Percentiles rank a stretch among this genome's conserved stretches.
These are phyloP conservation scores for Xerocomus cyaneibrunnescens DNA, from an alignment of 1,284 basidiomycete species.

Conservation along the genomic window DNA sequence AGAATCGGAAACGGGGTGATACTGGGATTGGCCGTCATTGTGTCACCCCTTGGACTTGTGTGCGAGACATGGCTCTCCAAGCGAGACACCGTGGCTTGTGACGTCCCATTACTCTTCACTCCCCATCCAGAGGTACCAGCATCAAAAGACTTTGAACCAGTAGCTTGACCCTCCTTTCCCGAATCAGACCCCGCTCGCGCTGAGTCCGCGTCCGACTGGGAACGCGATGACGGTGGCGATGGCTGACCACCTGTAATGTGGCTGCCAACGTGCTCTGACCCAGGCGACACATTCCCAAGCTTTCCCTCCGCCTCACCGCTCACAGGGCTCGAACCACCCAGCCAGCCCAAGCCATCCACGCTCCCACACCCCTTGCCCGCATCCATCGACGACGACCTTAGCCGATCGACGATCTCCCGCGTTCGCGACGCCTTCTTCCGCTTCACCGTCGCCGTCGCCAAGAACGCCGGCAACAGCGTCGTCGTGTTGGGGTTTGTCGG, in stretches of 20 bases:
- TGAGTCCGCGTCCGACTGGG: conserved; percentile 7
- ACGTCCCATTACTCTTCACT: neutral
- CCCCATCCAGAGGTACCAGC: neutral
- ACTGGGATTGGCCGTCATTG: neutral
- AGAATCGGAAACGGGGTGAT: conserved; percentile 30
- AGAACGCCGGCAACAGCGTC: conserved; percentile 26
- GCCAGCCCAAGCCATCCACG: conserved; percentile 17
- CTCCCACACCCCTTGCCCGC: conserved; percentile 13
- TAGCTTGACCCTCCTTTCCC: conserved; percentile 2
- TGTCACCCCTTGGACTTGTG: neutral
- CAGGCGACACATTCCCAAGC: conserved; percentile 4
- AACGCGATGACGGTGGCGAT: conserved; percentile 1
- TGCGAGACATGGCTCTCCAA: neutral
- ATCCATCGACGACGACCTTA: conserved; percentile 29
- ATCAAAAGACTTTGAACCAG: neutral
- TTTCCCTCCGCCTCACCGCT: conserved; percentile 10
- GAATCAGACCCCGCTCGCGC: conserved; percentile 2
- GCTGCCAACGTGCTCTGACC: conserved; percentile 4
- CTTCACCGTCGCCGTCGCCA: conserved; percentile 21
- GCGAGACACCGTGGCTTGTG: neutral
- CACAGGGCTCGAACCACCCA: conserved; percentile 13
- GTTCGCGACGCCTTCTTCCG: conserved; percentile 30
- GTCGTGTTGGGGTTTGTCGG: conserved; percentile 12
- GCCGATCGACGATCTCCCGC: conserved; percentile 30
- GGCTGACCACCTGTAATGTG: neutral